Evolutionary conservation across 2,329 filamentous ascomycete species (phyloP), one percentile per base, ranked within the genome.

Genomic region (Cladosporium austrohemisphaericum): DNA sequence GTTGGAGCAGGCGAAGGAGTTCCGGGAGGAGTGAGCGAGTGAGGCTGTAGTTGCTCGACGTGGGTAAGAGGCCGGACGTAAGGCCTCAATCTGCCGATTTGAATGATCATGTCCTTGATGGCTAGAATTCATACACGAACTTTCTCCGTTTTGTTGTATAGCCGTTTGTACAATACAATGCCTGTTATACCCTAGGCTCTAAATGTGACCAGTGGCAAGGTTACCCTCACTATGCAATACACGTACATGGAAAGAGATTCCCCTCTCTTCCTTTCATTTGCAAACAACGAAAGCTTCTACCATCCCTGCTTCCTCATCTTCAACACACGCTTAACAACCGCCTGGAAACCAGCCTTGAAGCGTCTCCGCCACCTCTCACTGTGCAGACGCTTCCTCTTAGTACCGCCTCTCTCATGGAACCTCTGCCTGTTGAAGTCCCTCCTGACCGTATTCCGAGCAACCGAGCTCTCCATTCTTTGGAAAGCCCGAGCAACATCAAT

Each of bases 271-370:
- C n/a, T n/a, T n/a, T n/a, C n/a, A n/a, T n/a, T n/a, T n/a, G n/a
- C n/a, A n/a, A n/a, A n/a, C n/a, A n/a, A n/a, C n/a, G n/a, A n/a
- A n/a, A n/a, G n/a, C n/a, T n/a, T n/a, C 55, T 74, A 94, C 88
- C 89, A 93, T 2, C 88, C 88, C 70, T 93, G 87, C 64, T 74
- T 79, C 59, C 80, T 85, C 71, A 94, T 74, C 65, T 86, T 78
- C 62, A 78, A 73, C 5, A 89, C 86, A 57, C 86, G 75, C 32
- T 60, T 65, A 6, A 88, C 78, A 9, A 81, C 79, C 4, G 77
- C 76, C 65, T 73, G 76, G 69, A 93, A 91, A 3, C 83, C 84
- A 25, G 67, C 65, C 74, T 80, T 83, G 69, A 92, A 93, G 52
- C 80, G 78, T 55, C 58, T 71, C 65, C 80, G 76, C 84, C 86